phyloP scores from a whole-genome alignment of 768 basidiomycete species.

The Leccinum sublutescens region DNA sequence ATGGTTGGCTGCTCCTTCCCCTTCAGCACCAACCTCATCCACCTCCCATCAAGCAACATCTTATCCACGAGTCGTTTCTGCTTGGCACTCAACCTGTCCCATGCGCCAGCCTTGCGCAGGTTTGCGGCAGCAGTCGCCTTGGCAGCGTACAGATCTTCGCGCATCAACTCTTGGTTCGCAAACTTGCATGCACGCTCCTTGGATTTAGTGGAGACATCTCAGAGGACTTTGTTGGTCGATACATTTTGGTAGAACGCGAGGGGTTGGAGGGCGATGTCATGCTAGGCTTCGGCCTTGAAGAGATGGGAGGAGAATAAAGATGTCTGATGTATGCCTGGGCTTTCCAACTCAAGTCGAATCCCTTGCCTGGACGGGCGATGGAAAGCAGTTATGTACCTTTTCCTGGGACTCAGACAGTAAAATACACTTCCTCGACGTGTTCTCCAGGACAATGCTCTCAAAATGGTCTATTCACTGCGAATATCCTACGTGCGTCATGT shows the following conservation, averaged over 20 bases:
- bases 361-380: too few species aligned
- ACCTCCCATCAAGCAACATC: constrained; percentile 67
- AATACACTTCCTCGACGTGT: too few species aligned
- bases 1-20: too few species aligned
- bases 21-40: too few species aligned
- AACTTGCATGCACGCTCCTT: constrained; percentile 67
- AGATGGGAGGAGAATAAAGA: constrained; percentile 24
- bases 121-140: constrained; percentile 69
- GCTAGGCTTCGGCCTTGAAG: constrained; percentile 54
- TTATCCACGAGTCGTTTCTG: constrained; percentile 76
- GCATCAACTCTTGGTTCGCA: constrained; percentile 72
- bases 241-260: constrained; percentile 81
- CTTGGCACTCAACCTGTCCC: constrained; percentile 62
- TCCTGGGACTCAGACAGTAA: too few species aligned
- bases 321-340: constrained; percentile 49
- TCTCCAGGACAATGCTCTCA: too few species aligned
- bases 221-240: constrained; percentile 63
- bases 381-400: too few species aligned
- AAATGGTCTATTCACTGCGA: too few species aligned
- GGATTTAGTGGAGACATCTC: constrained; percentile 74
- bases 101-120: constrained; percentile 56
- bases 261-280: constrained; percentile 35
- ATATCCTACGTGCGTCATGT: too few species aligned
- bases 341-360: too few species aligned
- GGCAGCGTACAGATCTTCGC: constrained; percentile 72